Base-by-base conservation (phyloP, 1,284 basidiomycete genomes). In the Lentinus polychrous region DNA sequence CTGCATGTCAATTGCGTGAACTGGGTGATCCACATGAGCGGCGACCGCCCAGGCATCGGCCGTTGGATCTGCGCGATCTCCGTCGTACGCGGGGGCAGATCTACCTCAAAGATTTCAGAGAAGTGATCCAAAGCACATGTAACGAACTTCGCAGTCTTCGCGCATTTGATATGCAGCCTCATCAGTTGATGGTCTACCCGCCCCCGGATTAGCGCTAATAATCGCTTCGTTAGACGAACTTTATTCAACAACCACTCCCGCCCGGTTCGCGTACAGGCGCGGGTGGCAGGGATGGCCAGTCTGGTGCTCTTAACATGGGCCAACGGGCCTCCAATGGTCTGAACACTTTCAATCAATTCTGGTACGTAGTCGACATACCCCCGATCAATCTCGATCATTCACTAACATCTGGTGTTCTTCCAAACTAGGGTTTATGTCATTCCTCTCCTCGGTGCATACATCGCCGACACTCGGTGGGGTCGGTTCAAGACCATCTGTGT, bases 381-480 rank as follows among this genome's bases (percentile, higher is more conserved):
- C 23, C 31, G n/a, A n/a, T 44, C 15, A 14, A 17, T 33, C 15
- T 33, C 43, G n/a, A 24, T 31, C 17, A 51, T 50, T 51, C 32
- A 35, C 40, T 17, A 48, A 18, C 49, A n/a, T 18, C 15, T 27
- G 5, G 5, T 27, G 27, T 31, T 43, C 34, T 11, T 43, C 8
- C 22, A 18, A 23, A 33, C 20, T 53, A 74, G 78, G 75, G 71
- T 73, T 39, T 83, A 79, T 52, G 60, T 81, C 37, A 74, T 75
- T 15, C 83, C 83, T 1, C 68, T 86, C 0, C 60, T 76, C 8
- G 83, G 83, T n/a, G 83, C 81, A 0, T 87, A 82, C 59, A 68
- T 91, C 38, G 83, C 87, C n/a, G 86, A 89, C 60, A 79, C 83
- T 8, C 74, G 78, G 45, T 81, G 76, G 73, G 87, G 86, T 36